Percentiles rank a stretch among this genome's conserved stretches.
These are phyloP conservation scores for Venturia nashicola DNA, from an alignment of 2,329 filamentous ascomycete genomes.

Conservation along the genomic window DNA sequence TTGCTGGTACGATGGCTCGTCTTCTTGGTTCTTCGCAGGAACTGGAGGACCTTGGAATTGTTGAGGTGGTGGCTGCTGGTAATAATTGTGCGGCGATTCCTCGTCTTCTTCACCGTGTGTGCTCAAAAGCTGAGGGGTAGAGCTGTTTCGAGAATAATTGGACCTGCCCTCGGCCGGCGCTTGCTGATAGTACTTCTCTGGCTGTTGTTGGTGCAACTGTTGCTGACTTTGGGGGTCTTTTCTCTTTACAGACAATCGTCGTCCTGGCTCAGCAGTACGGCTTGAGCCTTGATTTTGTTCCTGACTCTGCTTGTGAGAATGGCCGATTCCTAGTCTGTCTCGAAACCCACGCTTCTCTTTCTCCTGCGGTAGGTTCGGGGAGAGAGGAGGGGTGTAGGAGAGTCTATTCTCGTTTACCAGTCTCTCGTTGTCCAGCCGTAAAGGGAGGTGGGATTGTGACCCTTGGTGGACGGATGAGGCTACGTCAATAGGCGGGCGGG, in stretches of 20 bases:
- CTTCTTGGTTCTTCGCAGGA: neutral
- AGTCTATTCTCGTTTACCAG: conserved; percentile 2
- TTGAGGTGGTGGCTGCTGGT: conserved; percentile 18
- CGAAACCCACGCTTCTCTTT: conserved; percentile 15
- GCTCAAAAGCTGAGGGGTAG: conserved; percentile 16
- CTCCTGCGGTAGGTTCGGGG: conserved; percentile 11
- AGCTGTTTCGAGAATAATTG: conserved; percentile 5
- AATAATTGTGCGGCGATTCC: conserved; percentile 18
- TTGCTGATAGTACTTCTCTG: conserved; percentile 13
- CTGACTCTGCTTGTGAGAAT: conserved; percentile 6
- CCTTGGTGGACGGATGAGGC: neutral
- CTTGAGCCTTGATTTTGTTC: neutral
- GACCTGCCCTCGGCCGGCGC: conserved; percentile 12
- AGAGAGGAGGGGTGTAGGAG: conserved; percentile 12
- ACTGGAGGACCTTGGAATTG: conserved; percentile 14
- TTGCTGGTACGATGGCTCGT: conserved; percentile 1
- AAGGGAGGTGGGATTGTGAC: neutral
- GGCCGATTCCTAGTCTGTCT: conserved; percentile 13
- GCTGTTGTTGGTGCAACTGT: conserved; percentile 19
- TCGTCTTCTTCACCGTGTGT: conserved; percentile 19
- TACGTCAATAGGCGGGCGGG: conserved; percentile 4
- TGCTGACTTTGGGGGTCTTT: conserved; percentile 17
- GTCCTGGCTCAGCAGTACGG: conserved; percentile 14
- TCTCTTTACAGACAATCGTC: conserved; percentile 24
- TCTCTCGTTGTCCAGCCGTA: neutral